These are phyloP conservation scores for Phaffomyces opuntiae DNA, from an alignment of 805 yeast species.

Conservation along the genomic window DNA sequence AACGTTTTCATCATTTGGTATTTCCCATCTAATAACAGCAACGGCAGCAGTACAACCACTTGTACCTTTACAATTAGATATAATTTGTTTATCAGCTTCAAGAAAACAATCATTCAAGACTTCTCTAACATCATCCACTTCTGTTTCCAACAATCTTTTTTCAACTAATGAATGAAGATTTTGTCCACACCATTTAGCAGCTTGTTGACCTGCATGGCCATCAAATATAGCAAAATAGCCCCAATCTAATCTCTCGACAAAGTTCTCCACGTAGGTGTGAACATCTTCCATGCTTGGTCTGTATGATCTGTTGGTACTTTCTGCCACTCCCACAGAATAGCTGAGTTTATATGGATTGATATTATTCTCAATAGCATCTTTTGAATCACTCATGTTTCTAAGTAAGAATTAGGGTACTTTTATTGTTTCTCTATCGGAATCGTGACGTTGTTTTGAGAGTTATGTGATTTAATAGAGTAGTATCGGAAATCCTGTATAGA, in stretches of 20 bases:
- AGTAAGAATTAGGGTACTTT: too few species aligned
- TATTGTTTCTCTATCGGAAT: too few species aligned
- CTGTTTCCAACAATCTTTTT: conserved; percentile 43
- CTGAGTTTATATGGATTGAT: conserved; percentile 38
- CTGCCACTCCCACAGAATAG: conserved; percentile 87
- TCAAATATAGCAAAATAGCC: conserved; percentile 95
- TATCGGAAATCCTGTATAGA: too few species aligned
- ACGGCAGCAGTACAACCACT: conserved; percentile 97
- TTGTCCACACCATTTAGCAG: conserved; percentile 93
- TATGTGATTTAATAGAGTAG: too few species aligned
- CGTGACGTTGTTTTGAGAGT: too few species aligned
- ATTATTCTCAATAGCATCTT: background rate
- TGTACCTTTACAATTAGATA: conserved; percentile 53
- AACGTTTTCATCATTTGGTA: conserved; percentile 21
- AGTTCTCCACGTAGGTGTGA: conserved; percentile 86
- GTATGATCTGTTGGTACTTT: conserved; percentile 72
- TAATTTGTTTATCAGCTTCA: conserved; percentile 67
- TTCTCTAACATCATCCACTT: conserved; percentile 50
- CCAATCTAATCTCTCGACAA: conserved; percentile 86
- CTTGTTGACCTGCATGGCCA: conserved; percentile 93
- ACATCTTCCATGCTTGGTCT: conserved; percentile 94
- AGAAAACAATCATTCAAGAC: conserved; percentile 63
- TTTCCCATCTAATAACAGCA: conserved; percentile 83
- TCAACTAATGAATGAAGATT: conserved; percentile 68
- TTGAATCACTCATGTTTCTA: conserved; percentile 1